Evolutionary conservation across 1,284 basidiomycete genomes (phyloP), one percentile per base, ranked within the genome.

Genomic region (Meripilus lineatus): DNA sequence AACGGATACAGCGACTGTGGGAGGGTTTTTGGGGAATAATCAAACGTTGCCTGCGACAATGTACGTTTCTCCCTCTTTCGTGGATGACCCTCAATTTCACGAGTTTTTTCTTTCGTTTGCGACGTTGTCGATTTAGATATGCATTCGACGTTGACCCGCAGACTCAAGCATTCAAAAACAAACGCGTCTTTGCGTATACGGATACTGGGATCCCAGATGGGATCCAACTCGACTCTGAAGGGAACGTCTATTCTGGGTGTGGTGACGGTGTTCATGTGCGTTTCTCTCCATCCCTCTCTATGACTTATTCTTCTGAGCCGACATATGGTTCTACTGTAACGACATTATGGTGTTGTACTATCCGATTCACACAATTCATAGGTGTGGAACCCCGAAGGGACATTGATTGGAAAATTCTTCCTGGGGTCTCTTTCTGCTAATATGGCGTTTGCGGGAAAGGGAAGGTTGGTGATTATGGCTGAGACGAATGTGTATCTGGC

Each of bases 381-480:
- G 65, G 82, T 89, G 2, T 89, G 79, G 75, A 76, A 79, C 55
- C 54, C 72, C 0, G 55, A 71, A 13, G 86, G 86, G 2, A 73
- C 68, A 2, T 67, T 89, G 2, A 64, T 90, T 8, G 86, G 87
- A 33, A 90, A 89, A 62, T 81, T 90, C 58, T 88, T 82, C 65
- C 48, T 81, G 0, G 79, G 78, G 14, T 68, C 61, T 3, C 69
- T 68, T 0, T 70, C 74, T 3, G 75, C 85, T 21, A 84, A 89
- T 58, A 68, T 83, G 66, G 73, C 78, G 10, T 89, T 89, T 56
- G 82, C 82, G 0, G 77, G 76, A 0, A 62, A 72, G 46, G 78
- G 79, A 2, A 65, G 77, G 10, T 70, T 89, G 34, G 71, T 88
- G 26, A 81, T 90, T 47, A 59, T 84, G 49, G 80, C 77, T 0